Evolutionary conservation across 306 rosid species (phyloP).

Genomic region (Cajanus cajan): DNA sequence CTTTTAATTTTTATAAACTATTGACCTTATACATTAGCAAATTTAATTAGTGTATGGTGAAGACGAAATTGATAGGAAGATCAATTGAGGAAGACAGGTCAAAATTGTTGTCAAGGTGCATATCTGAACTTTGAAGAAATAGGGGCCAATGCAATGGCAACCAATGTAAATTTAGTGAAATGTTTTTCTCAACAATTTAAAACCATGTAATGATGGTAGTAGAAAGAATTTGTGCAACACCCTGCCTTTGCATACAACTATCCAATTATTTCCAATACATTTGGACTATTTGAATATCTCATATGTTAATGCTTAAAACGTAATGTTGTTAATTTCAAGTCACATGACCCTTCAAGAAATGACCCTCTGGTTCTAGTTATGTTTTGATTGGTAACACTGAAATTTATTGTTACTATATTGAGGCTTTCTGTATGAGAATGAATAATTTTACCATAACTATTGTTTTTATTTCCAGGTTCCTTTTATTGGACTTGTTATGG

Average conservation of each 20-base stretch:
- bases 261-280: neutral
- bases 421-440: conserved; percentile 11
- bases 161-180: neutral
- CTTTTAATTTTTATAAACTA: neutral
- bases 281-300: conserved; percentile 11
- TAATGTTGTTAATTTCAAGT: conserved; percentile 22
- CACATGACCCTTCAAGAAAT: neutral
- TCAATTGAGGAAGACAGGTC: neutral
- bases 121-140: neutral
- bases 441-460: conserved; percentile 12
- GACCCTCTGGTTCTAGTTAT: neutral
- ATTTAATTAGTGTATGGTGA: conserved; percentile 21
- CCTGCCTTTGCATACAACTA: neutral
- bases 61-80: neutral
- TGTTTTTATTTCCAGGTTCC: conserved; percentile 71
- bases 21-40: conserved; percentile 15
- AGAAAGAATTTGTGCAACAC: neutral
- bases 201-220: neutral
- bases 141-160: neutral
- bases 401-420: conserved; percentile 6
- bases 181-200: neutral
- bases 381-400: conserved; percentile 7
- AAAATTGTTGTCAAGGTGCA: neutral
- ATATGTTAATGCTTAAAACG: neutral
- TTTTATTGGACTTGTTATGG: conserved; percentile 88